A percentile compares a stretch with the other conserved stretches of the same genome.
Conservation (phyloP, 164 flowering plant genomes). For the Taxillus chinensis region DNA sequence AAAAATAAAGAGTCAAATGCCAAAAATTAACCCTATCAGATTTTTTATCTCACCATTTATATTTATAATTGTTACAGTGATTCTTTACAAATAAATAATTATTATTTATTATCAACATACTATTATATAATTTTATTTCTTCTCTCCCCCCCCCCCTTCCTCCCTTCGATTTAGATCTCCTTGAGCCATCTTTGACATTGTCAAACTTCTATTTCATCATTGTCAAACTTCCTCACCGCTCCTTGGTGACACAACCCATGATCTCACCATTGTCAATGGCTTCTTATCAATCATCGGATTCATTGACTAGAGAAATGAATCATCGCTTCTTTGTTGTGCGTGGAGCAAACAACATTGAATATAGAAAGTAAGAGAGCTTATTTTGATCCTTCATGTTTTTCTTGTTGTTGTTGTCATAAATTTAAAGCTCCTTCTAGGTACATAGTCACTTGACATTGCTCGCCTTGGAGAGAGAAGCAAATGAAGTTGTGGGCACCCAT, state of each 20-base stretch:
- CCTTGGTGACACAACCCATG: constrained; percentile 8
- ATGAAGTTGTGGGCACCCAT: constrained; percentile 80
- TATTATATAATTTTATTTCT: too few species aligned
- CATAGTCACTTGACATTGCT: constrained; percentile 53
- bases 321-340: constrained; percentile 25
- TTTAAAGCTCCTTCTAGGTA: constrained; percentile 20
- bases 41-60: too few species aligned
- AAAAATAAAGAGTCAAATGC: too few species aligned
- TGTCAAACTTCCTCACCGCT: constrained; percentile 34
- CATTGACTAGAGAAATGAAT: constrained; percentile 15
- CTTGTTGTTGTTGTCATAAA: neutral
- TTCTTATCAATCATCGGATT: constrained; percentile 10
- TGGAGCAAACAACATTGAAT: constrained; percentile 45
- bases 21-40: too few species aligned
- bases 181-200: too few species aligned
- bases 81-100: too few species aligned
- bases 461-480: constrained; percentile 64
- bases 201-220: constrained; percentile 6
- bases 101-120: too few species aligned
- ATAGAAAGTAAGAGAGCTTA: constrained; percentile 1
- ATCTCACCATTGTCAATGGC: constrained; percentile 4
- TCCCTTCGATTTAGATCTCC: too few species aligned
- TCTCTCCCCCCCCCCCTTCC: too few species aligned
- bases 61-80: too few species aligned
- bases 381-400: neutral